A percentile compares a stretch with the other conserved stretches of the same genome.
Conservation (phyloP, 768 basidiomycete genomes). For the Strobilomyces echinocephalus region DNA sequence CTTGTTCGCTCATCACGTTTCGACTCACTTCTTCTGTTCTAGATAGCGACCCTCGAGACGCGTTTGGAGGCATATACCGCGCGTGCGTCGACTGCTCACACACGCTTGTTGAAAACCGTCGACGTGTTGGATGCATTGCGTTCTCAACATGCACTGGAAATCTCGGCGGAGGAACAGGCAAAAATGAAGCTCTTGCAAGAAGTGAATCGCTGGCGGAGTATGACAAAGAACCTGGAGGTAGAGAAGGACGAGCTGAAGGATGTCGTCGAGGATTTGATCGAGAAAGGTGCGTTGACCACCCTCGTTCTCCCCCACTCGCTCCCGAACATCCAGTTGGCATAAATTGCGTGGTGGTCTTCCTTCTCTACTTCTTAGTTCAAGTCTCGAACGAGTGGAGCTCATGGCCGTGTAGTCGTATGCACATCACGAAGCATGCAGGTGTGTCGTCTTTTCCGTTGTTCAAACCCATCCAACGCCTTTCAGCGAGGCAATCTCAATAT, state of each 20-base stretch:
- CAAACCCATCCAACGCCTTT: constrained; percentile 12
- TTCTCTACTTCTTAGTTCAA: constrained; percentile 35
- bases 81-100: constrained; percentile 40
- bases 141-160: constrained; percentile 37
- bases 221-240: constrained; percentile 34
- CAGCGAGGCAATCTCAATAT: constrained; percentile 20
- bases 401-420: constrained; percentile 45
- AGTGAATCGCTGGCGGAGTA: constrained; percentile 32
- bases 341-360: background rate
- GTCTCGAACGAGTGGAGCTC: constrained; percentile 39
- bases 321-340: constrained; percentile 2
- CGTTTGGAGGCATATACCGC: constrained; percentile 35
- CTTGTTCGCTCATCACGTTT: background rate
- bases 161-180: constrained; percentile 30
- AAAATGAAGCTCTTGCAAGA: constrained; percentile 35
- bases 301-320: background rate
- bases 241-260: constrained; percentile 54
- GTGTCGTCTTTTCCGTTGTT: constrained; percentile 17
- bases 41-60: constrained; percentile 29
- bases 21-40: too few species aligned
- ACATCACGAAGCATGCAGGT: constrained; percentile 42
- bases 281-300: constrained; percentile 47
- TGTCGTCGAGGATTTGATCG: constrained; percentile 47
- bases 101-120: constrained; percentile 45
- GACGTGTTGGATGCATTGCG: constrained; percentile 46